phyloP scores from a whole-genome alignment of 176 grass and related monocot species.

The Bolboschoenus planiculmis region DNA sequence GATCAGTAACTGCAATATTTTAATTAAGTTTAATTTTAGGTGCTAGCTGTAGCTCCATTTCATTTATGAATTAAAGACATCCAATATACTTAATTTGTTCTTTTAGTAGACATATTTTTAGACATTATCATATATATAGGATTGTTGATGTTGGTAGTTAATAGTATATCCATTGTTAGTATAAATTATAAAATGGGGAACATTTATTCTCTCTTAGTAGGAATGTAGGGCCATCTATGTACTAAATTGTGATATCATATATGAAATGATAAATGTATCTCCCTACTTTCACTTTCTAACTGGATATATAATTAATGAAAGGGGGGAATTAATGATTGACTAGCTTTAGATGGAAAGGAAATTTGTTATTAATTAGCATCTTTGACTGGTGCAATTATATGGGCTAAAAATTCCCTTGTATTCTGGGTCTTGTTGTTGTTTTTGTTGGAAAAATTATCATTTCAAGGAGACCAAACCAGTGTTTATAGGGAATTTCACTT shows the following conservation, averaged over 20 bases:
- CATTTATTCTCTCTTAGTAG: neutral
- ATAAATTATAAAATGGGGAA: neutral
- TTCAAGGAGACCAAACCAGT: constrained; percentile 23
- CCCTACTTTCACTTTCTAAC: constrained; percentile 16
- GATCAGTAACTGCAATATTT: constrained; percentile 4
- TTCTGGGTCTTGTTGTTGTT: constrained; percentile 28
- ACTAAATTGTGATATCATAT: neutral
- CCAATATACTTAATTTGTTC: neutral
- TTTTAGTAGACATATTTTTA: neutral
- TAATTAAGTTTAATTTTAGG: neutral
- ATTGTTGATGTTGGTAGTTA: neutral
- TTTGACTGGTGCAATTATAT: constrained; percentile 21
- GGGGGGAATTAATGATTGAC: constrained; percentile 11
- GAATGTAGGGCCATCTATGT: neutral
- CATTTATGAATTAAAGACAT: neutral
- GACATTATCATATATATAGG: neutral
- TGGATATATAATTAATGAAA: constrained; percentile 9
- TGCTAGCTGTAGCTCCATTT: neutral
- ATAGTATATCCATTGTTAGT: neutral
- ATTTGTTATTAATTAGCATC: constrained; percentile 27
- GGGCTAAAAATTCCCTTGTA: constrained; percentile 26
- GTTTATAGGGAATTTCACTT: constrained; percentile 28
- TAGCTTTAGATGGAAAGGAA: constrained; percentile 15
- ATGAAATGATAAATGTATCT: constrained; percentile 16
- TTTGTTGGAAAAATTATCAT: constrained; percentile 2